phyloP scores from a whole-genome alignment of 257 asterid genomes.

The Rehmannia glutinosa region DNA sequence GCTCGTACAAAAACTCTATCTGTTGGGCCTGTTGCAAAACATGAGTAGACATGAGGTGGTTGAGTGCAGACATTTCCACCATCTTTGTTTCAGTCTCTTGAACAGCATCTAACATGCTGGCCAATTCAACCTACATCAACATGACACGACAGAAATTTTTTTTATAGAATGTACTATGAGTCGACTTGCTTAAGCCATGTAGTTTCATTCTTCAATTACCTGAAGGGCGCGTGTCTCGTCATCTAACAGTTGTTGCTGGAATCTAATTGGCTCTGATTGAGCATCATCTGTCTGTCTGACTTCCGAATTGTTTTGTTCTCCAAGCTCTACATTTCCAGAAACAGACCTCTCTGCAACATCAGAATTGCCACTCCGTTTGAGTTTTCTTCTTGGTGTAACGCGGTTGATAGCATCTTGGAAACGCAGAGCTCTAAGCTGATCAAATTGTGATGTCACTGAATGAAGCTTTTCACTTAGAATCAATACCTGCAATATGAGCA shows the following conservation, averaged over 20 bases:
- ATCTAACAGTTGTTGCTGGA: conserved; percentile 74
- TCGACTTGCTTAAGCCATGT: too few relatives aligned
- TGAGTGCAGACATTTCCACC: conserved; percentile 92
- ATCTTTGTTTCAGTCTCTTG: conserved; percentile 89
- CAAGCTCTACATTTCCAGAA: conserved; percentile 23
- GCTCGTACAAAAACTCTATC: conserved; percentile 77
- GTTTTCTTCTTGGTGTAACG: conserved; percentile 75
- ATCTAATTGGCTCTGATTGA: conserved; percentile 49
- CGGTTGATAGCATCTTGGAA: conserved; percentile 91
- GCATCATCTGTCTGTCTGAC: conserved; percentile 39
- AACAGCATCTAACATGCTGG: conserved; percentile 78
- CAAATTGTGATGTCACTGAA: conserved; percentile 82
- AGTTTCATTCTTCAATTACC: conserved; percentile 44
- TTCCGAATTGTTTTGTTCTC: conserved; percentile 34
- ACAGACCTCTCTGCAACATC: conserved; percentile 32
- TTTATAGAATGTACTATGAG: too few relatives aligned
- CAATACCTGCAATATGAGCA: conserved; percentile 51
- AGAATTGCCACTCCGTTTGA: conserved; percentile 28
- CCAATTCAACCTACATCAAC: conserved; percentile 65
- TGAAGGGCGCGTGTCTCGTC: conserved; percentile 91
- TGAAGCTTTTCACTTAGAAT: conserved; percentile 90
- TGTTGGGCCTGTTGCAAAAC: conserved; percentile 91
- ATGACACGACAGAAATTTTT: conserved; percentile 6
- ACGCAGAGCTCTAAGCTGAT: conserved; percentile 87
- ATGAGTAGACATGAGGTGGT: conserved; percentile 96